phyloP scores from a whole-genome alignment of 192 early-diverging fungal genomes.

The Backusella liffmaniae region DNA sequence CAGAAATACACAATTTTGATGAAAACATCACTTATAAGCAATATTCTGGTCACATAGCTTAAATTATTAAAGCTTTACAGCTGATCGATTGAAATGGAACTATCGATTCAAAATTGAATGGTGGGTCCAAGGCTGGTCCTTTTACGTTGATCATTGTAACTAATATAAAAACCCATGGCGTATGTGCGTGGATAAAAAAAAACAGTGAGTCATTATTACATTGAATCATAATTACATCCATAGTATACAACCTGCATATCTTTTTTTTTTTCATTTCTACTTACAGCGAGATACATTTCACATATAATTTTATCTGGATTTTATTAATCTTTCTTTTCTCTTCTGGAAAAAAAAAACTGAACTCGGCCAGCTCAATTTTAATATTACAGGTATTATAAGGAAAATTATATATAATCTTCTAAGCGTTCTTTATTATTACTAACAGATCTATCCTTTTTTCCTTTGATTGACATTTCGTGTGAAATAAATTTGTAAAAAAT shows the following conservation, averaged over 20 bases:
- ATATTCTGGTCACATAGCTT: no score
- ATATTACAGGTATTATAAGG: background rate
- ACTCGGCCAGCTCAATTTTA: background rate
- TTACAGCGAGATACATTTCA: background rate
- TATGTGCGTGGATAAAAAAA: background rate
- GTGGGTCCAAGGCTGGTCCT: background rate
- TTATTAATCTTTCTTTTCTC: background rate
- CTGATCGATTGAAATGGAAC: background rate
- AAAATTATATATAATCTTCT: background rate
- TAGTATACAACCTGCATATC: background rate
- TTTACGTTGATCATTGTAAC: background rate
- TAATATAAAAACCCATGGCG: background rate
- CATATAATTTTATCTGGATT: background rate
- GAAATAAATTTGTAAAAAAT: background rate
- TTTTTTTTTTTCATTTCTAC: background rate
- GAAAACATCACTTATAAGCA: no score
- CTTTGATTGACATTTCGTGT: background rate
- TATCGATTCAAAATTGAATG: background rate
- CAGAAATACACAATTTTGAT: no score
- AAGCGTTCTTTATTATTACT: no score
- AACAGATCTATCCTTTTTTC: background rate
- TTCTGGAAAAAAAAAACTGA: background rate
- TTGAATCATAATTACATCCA: background rate
- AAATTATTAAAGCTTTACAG: no score
- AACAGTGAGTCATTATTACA: background rate